A percentile compares a stretch with the other conserved stretches of the same genome.
Evolutionary conservation across 306 rosid genomes (phyloP).

Genomic region (Lathyrus sativus): DNA sequence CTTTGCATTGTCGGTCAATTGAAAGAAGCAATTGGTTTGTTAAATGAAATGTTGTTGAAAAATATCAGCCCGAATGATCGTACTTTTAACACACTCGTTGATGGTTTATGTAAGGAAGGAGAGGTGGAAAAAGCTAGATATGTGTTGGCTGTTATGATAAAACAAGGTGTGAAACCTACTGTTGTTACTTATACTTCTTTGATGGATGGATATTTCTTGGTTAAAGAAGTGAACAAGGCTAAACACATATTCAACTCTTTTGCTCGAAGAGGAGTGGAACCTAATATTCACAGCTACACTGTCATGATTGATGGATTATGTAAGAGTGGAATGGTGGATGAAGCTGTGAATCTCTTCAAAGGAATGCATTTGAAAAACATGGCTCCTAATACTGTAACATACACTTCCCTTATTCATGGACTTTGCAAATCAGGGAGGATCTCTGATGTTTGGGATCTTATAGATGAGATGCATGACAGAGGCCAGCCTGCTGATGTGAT

Average conservation of each 20-base stretch:
- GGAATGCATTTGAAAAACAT: too few species aligned
- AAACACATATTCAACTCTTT: not conserved
- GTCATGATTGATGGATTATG: too few species aligned
- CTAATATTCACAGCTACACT: too few species aligned
- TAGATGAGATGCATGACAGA: too few species aligned
- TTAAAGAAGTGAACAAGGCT: slow-evolving; percentile 12
- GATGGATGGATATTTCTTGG: slow-evolving; percentile 19
- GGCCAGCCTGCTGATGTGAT: too few species aligned
- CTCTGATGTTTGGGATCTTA: too few species aligned
- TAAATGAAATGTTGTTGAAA: not conserved
- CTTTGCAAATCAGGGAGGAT: too few species aligned
- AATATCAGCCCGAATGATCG: not conserved
- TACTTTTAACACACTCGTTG: not conserved
- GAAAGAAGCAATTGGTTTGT: not conserved
- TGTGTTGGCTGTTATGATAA: slow-evolving; percentile 11
- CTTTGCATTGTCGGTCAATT: not conserved
- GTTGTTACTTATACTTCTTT: not conserved
- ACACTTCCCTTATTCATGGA: too few species aligned
- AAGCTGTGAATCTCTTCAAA: too few species aligned
- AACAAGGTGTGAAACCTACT: not conserved
- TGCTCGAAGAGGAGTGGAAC: not conserved
- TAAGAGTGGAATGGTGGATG: too few species aligned
- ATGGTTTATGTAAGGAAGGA: not conserved
- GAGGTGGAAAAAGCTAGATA: not conserved
- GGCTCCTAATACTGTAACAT: too few species aligned